A percentile compares a stretch with the other conserved stretches of the same genome.
Conservation (phyloP, 176 grass and related monocot species). For the Tillandsia leiboldiana region DNA sequence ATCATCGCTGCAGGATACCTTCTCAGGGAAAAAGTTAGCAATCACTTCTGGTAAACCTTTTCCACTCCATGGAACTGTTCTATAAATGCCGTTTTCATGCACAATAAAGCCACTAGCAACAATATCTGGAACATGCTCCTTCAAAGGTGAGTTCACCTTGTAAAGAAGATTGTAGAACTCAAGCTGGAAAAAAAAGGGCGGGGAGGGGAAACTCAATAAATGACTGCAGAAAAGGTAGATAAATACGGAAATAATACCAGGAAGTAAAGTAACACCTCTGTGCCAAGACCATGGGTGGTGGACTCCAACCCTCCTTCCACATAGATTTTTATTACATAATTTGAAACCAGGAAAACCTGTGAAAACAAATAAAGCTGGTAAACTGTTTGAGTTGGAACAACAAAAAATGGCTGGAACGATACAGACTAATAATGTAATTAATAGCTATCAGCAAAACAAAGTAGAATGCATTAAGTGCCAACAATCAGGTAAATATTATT, state of each 20-base stretch:
- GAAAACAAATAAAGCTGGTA: slow-evolving; percentile 8
- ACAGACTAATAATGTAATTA: not conserved
- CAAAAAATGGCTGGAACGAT: not conserved
- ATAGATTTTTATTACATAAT: slow-evolving; percentile 82
- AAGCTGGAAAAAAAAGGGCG: slow-evolving; percentile 41
- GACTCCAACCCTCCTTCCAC: slow-evolving; percentile 66
- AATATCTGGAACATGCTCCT: slow-evolving; percentile 69
- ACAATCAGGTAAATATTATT: not conserved
- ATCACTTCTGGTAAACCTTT: slow-evolving; percentile 65
- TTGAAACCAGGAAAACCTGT: slow-evolving; percentile 83
- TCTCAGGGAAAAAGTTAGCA: slow-evolving; percentile 33
- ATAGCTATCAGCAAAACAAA: not conserved
- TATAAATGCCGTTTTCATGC: slow-evolving; percentile 36
- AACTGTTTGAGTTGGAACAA: not conserved
- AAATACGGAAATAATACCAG: slow-evolving; percentile 6
- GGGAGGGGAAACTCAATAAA: slow-evolving; percentile 14
- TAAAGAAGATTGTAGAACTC: slow-evolving; percentile 75
- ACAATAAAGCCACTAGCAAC: slow-evolving; percentile 88
- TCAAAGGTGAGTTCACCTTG: slow-evolving; percentile 53
- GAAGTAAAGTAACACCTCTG: slow-evolving; percentile 49
- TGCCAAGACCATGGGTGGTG: slow-evolving; percentile 66
- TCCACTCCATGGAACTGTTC: slow-evolving; percentile 77
- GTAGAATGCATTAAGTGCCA: not conserved
- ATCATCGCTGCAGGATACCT: slow-evolving; percentile 27
- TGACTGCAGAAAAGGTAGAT: slow-evolving; percentile 4